Conservation (phyloP, 2,329 filamentous ascomycete genomes). For the Nemania sp. region DNA sequence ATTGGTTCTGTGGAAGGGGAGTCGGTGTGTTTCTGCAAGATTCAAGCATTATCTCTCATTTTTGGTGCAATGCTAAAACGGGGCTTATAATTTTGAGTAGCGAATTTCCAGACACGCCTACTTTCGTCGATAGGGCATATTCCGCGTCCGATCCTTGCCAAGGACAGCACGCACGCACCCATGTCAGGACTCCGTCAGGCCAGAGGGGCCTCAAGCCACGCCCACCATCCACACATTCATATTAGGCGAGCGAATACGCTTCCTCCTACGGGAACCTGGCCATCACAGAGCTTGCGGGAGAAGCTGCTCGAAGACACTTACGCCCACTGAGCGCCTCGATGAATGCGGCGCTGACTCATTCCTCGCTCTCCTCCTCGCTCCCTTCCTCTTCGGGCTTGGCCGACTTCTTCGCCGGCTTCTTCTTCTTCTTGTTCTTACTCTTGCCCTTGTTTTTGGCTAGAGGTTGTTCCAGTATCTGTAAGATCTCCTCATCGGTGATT, state of each 20-base stretch:
- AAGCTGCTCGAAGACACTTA: not conserved
- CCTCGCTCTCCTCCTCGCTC: constrained; percentile 30
- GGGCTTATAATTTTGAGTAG: constrained; percentile 11
- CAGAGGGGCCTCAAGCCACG: constrained; percentile 6
- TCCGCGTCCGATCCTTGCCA: constrained; percentile 15
- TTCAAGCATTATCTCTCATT: constrained; percentile 22
- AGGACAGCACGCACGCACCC: constrained; percentile 5
- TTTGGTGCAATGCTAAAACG: constrained; percentile 22
- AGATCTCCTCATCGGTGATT: constrained; percentile 92
- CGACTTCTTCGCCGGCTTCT: constrained; percentile 64
- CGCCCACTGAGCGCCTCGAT: not conserved
- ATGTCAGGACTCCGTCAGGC: constrained; percentile 5
- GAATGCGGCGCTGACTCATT: constrained; percentile 30
- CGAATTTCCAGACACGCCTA: constrained; percentile 7
- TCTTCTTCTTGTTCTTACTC: constrained; percentile 90
- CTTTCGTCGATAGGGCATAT: constrained; percentile 6
- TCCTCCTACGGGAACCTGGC: constrained; percentile 2
- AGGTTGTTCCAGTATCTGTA: constrained; percentile 91
- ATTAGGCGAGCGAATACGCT: constrained; percentile 3
- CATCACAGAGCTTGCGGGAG: constrained; percentile 15
- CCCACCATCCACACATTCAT: constrained; percentile 14
- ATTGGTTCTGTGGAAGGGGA: not conserved
- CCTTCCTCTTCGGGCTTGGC: constrained; percentile 42
- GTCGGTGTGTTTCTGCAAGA: constrained; percentile 14
- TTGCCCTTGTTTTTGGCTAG: constrained; percentile 85